A percentile compares a stretch with the other conserved stretches of the same genome.
phyloP scores from a whole-genome alignment of 75 land plant genomes.

The Pseudotsuga menziesii region DNA sequence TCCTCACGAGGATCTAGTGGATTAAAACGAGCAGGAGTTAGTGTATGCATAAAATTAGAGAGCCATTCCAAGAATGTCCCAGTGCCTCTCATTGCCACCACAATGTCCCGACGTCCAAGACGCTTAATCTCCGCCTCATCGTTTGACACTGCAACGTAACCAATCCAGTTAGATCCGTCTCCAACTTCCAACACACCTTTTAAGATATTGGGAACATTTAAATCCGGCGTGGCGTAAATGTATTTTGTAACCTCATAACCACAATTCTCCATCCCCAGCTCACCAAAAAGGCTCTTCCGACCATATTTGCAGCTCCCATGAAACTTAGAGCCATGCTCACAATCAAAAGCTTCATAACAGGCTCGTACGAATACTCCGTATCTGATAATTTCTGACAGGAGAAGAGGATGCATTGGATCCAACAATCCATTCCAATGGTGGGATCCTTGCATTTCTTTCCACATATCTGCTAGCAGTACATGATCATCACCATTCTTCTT shows the following conservation, averaged over 20 bases:
- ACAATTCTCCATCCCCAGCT: conserved; percentile 31
- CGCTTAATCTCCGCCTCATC: conserved; percentile 17
- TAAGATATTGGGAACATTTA: conserved; percentile 59
- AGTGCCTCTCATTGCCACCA: no score
- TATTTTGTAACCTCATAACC: conserved; percentile 70
- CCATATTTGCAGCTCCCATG: conserved; percentile 57
- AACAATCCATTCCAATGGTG: conserved; percentile 53
- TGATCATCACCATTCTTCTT: no score
- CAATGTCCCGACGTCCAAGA: no score
- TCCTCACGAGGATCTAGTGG: no score
- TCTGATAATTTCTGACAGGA: conserved; percentile 53
- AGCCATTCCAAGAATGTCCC: no score
- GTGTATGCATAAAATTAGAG: no score
- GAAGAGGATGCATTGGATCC: conserved; percentile 33
- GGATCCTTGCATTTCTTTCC: conserved; percentile 66
- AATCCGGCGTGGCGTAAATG: conserved; percentile 64
- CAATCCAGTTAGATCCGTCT: conserved; percentile 58
- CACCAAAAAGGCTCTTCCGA: conserved; percentile 21
- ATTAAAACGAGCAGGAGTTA: no score
- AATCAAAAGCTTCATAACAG: conserved; percentile 64
- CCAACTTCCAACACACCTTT: conserved; percentile 11
- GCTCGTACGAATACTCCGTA: conserved; percentile 60
- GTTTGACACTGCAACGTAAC: conserved; percentile 66
- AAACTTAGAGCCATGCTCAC: conserved; percentile 46
- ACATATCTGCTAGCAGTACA: neutral